Conservation (phyloP, 106 monocot species). For the Dioscorea dumetorum region DNA sequence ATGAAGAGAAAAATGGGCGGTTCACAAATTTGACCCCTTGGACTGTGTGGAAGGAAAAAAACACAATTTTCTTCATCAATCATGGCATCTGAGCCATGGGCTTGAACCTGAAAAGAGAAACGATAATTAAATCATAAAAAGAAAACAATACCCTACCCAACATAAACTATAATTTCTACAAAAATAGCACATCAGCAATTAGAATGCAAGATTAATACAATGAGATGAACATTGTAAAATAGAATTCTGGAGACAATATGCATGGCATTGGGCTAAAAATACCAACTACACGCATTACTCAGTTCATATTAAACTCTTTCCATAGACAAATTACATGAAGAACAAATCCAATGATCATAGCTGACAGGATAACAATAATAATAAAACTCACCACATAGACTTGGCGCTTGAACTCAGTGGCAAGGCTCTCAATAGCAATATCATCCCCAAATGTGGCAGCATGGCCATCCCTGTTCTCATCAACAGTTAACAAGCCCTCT, state of each 20-base stretch:
- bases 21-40: slow-evolving; percentile 60
- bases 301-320: too few species aligned
- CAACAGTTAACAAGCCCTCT: slow-evolving; percentile 73
- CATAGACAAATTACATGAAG: too few species aligned
- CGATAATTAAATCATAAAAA: not conserved
- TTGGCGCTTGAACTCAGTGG: slow-evolving; percentile 81
- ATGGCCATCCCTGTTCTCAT: slow-evolving; percentile 75
- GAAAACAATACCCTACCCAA: not conserved
- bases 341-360: too few species aligned
- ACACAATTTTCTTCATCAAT: slow-evolving; percentile 88
- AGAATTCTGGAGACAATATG: too few species aligned
- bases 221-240: too few species aligned
- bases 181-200: not conserved
- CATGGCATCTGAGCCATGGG: slow-evolving; percentile 98
- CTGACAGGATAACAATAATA: too few species aligned
- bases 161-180: not conserved
- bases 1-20: slow-evolving; percentile 88
- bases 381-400: slow-evolving; percentile 72
- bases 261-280: too few species aligned
- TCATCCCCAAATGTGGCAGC: slow-evolving; percentile 97
- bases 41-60: slow-evolving; percentile 91
- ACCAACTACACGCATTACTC: too few species aligned
- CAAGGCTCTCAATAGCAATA: slow-evolving; percentile 81
- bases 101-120: slow-evolving; percentile 63
- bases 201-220: too few species aligned